Evolutionary conservation across 73 alveolate species (phyloP).

Genomic region (Paramecium tetraurelia): DNA sequence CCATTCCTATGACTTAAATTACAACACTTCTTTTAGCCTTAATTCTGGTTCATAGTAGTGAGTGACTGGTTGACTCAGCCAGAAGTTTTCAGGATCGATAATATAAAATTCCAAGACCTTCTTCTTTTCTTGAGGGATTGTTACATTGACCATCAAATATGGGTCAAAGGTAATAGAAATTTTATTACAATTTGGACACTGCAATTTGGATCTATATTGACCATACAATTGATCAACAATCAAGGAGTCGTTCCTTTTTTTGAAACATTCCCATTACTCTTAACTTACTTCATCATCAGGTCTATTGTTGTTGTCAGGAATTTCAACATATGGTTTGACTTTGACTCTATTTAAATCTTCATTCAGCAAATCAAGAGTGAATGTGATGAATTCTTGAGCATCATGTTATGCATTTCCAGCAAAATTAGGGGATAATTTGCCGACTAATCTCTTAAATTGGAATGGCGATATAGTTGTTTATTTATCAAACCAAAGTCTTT

Average conservation of each 20-base stretch:
- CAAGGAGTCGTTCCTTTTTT: slow-evolving; percentile 9
- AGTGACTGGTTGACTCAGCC: neutral
- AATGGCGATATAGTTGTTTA: slow-evolving; percentile 61
- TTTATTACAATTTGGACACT: slow-evolving; percentile 21
- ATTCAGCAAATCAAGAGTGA: slow-evolving; percentile 72
- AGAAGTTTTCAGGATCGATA: neutral
- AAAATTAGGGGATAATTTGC: slow-evolving; percentile 60
- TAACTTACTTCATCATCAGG: neutral
- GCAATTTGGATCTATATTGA: neutral
- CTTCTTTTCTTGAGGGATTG: slow-evolving; percentile 1
- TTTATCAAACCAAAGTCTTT: slow-evolving; percentile 56
- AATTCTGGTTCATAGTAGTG: slow-evolving; percentile 16
- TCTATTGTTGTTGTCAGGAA: slow-evolving; percentile 3
- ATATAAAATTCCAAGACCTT: neutral
- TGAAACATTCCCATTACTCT: slow-evolving; percentile 33
- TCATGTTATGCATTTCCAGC: slow-evolving; percentile 76
- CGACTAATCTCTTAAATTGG: slow-evolving; percentile 58
- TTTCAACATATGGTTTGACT: slow-evolving; percentile 24
- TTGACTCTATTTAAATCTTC: slow-evolving; percentile 74
- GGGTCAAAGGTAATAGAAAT: slow-evolving; percentile 43
- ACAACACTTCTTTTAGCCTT: neutral
- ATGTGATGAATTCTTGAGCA: slow-evolving; percentile 72
- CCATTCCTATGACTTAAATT: slow-evolving; percentile 2
- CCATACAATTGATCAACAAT: slow-evolving; percentile 24
- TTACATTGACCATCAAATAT: neutral